Percentiles rank a stretch among this genome's conserved stretches.
Conservation (phyloP, 176 grass and related monocot species). For the Pontederia crassipes region DNA sequence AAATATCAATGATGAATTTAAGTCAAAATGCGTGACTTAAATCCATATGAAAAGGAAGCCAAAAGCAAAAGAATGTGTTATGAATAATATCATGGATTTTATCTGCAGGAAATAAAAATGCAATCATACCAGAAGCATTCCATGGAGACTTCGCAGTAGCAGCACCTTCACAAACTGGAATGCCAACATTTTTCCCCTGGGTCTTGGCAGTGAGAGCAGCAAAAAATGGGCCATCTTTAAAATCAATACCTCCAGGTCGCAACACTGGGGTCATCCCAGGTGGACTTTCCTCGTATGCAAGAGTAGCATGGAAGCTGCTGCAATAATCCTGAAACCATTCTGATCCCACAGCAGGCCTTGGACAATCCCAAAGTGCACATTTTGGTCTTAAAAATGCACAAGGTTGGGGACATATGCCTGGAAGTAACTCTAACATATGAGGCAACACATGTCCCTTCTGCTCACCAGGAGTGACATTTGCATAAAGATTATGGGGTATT, state of each 20-base stretch:
- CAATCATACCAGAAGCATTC: conserved; percentile 10
- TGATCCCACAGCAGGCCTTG: conserved; percentile 15
- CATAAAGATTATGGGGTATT: not conserved
- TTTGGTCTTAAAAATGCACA: conserved; percentile 15
- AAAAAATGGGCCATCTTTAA: conserved; percentile 18
- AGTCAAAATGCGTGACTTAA: too few species aligned
- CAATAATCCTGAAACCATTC: conserved; percentile 15
- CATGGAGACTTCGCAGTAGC: conserved; percentile 15
- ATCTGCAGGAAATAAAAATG: not conserved
- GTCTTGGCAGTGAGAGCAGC: conserved; percentile 12
- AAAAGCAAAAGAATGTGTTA: not conserved
- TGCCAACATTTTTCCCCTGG: conserved; percentile 15
- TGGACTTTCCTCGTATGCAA: conserved; percentile 12
- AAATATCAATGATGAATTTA: not conserved
- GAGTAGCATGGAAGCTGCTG: conserved; percentile 19
- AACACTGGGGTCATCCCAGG: conserved; percentile 18
- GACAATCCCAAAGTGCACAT: conserved; percentile 21
- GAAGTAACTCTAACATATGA: not conserved
- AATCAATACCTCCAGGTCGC: conserved; percentile 14
- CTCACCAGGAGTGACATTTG: not conserved
- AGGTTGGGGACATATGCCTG: conserved; percentile 15
- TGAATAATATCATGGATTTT: too few species aligned
- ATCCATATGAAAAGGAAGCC: not conserved
- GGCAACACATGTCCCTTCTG: not conserved
- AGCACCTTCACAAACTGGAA: conserved; percentile 18